Conservation (phyloP, 176 grass and related monocot species). For the Oryza punctata region DNA sequence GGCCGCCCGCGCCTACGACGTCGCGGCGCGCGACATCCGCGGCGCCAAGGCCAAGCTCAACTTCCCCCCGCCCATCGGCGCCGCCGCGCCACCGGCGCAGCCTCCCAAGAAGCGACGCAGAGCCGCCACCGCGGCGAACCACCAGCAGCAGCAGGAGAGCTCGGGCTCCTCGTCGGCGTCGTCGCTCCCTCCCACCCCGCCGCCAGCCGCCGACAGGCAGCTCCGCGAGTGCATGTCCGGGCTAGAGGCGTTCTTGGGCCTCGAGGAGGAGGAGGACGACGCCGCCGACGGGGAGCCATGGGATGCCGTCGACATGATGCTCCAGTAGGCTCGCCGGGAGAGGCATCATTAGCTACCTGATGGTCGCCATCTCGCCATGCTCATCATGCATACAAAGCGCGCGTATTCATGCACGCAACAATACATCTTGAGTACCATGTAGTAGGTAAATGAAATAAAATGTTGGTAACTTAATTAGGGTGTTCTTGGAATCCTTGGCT, state of each 20-base stretch:
- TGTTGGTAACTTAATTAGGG: background rate
- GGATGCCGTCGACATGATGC: conserved; percentile 41
- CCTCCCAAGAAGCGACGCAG: background rate
- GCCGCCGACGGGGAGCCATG: background rate
- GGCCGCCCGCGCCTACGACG: conserved; percentile 77
- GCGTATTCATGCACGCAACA: background rate
- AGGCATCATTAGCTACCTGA: no score
- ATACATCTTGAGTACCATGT: background rate
- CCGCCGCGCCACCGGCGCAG: background rate
- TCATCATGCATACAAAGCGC: background rate
- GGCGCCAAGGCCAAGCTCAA: conserved; percentile 79
- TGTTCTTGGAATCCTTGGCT: background rate
- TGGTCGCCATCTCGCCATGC: no score
- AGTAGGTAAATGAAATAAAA: background rate
- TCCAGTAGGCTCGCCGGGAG: background rate
- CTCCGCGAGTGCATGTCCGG: conserved; percentile 47
- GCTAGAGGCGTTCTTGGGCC: conserved; percentile 54
- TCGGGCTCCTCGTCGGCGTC: conserved; percentile 11
- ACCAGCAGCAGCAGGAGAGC: conserved; percentile 29
- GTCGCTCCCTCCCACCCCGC: background rate
- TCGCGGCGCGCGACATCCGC: conserved; percentile 65
- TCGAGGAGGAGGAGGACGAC: background rate
- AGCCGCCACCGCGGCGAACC: background rate
- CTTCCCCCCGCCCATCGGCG: conserved; percentile 47
- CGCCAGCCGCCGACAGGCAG: background rate